Evolutionary conservation across 176 grass and related monocot species (phyloP).

Genomic region (Juncus effusus): DNA sequence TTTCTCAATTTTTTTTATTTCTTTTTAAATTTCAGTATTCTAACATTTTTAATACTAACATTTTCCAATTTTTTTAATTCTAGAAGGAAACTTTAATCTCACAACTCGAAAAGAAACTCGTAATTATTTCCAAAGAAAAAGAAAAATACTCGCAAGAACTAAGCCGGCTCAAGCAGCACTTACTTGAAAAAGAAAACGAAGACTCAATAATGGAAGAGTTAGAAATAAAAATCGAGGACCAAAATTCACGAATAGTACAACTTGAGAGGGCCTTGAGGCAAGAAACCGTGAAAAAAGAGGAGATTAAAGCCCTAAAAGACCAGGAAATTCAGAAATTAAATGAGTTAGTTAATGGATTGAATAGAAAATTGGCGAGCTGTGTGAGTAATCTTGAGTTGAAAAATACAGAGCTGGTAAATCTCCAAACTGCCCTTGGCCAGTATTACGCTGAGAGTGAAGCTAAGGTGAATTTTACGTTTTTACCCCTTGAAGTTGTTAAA

Average conservation of each 20-base stretch:
- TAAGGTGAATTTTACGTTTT: slow-evolving; percentile 42
- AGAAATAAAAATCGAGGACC: slow-evolving; percentile 52
- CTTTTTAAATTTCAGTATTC: background rate
- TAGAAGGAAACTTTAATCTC: slow-evolving; percentile 43
- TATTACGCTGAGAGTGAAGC: slow-evolving; percentile 99
- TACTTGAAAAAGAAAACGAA: slow-evolving; percentile 94
- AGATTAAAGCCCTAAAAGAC: slow-evolving; percentile 52
- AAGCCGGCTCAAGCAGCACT: slow-evolving; percentile 82
- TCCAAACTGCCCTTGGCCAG: slow-evolving; percentile 97
- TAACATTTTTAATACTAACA: background rate
- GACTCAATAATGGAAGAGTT: slow-evolving; percentile 92
- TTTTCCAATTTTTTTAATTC: slow-evolving; percentile 38
- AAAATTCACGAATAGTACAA: slow-evolving; percentile 67
- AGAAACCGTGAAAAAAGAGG: slow-evolving; percentile 62
- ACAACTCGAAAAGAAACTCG: slow-evolving; percentile 51
- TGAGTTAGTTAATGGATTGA: slow-evolving; percentile 68
- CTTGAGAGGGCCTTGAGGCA: slow-evolving; percentile 71
- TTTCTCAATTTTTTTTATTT: slow-evolving; percentile 5
- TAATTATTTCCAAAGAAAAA: slow-evolving; percentile 45
- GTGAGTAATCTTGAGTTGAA: slow-evolving; percentile 79
- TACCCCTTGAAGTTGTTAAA: slow-evolving; percentile 5
- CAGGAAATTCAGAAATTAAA: slow-evolving; percentile 76
- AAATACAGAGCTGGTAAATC: slow-evolving; percentile 84
- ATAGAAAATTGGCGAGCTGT: slow-evolving; percentile 62
- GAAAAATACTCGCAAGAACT: slow-evolving; percentile 84